A percentile compares a stretch with the other conserved stretches of the same genome.
Evolutionary conservation across 2,329 filamentous ascomycete species (phyloP).

Genomic region (Scedosporium boydii): DNA sequence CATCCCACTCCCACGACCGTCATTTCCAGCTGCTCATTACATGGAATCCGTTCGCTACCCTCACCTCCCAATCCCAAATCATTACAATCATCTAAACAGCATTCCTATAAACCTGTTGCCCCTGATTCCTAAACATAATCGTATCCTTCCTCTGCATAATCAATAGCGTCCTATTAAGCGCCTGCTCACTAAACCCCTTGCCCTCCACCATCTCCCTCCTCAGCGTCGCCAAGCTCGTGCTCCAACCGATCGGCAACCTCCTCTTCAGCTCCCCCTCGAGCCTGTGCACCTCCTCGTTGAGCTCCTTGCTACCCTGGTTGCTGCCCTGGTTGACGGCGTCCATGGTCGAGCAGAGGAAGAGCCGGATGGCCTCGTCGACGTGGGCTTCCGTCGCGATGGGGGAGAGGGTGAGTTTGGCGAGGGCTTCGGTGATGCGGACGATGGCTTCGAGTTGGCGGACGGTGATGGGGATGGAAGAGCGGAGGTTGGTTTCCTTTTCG

Average conservation of each 20-base stretch:
- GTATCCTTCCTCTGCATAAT: conserved; percentile 82
- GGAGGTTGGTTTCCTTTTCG: conserved; percentile 80
- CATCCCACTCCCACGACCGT: too few relatives aligned
- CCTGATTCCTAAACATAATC: conserved; percentile 70
- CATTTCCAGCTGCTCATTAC: too few relatives aligned
- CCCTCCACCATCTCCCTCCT: conserved; percentile 86
- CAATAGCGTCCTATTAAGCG: conserved; percentile 73
- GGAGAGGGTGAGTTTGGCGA: conserved; percentile 82
- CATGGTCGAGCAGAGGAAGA: conserved; percentile 97
- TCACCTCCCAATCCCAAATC: too few relatives aligned
- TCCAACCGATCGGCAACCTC: conserved; percentile 89
- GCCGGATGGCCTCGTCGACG: conserved; percentile 92
- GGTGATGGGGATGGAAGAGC: conserved; percentile 93
- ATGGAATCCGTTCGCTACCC: too few relatives aligned
- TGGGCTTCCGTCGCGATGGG: conserved; percentile 82
- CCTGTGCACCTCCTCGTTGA: conserved; percentile 81
- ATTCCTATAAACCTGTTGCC: conserved; percentile 64
- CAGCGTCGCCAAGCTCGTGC: conserved; percentile 77
- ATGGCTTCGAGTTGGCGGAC: conserved; percentile 96
- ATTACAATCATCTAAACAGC: conserved; percentile 40
- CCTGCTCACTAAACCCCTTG: conserved; percentile 81
- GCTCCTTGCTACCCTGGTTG: conserved; percentile 72
- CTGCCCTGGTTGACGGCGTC: conserved; percentile 90
- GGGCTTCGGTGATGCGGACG: conserved; percentile 89
- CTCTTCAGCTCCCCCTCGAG: conserved; percentile 84